Evolutionary conservation across 1,139 yeast species (phyloP), one percentile per base, ranked within the genome.

Genomic region (Kodamaea suecica): DNA sequence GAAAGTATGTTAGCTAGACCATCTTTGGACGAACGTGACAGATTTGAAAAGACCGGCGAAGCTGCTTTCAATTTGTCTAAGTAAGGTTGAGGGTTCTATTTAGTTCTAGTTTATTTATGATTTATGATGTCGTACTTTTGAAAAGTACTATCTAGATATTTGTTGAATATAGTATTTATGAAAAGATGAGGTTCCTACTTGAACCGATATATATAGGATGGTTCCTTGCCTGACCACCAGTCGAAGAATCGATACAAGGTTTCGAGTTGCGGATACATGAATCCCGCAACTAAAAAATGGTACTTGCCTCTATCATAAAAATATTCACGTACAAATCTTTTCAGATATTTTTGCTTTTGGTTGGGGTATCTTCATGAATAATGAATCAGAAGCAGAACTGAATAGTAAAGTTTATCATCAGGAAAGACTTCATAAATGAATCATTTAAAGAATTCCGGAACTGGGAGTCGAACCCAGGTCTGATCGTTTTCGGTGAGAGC

Each of bases 391-490:
- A 25, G 28, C 28, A 25, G 28, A 25, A 25, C 28, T 25, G 28
- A 25, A 25, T 25, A 25, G 28, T 25, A 25, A 25, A 25, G 15
- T 25, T 25, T 25, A 25, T 25, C 28, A 25, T 25, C 28, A 25
- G 28, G 28, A 25, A 25, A 25, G 28, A 25, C 14, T 25, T 25
- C 15, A n/a, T 23, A 23, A 23, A 23, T 19, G 26, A 23, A 23
- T 23, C 26, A 23, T 11, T 25, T 6, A 19, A 19, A 19, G 21
- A 19, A 25, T 13, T 78, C 83, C 84, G 82, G 76, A 76, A 72
- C 84, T 78, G 84, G 84, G 84, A 77, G 80, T 78, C 80, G 84
- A 78, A 78, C 84, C 83, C 84, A 78, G 84, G 80, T 74, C 70
- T 77, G 82, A 82, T 73, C 83, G 80, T 83, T 14, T 19, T 78